Evolutionary conservation across 2,329 filamentous ascomycete genomes (phyloP).

Genomic region (Aspergillus felis): DNA sequence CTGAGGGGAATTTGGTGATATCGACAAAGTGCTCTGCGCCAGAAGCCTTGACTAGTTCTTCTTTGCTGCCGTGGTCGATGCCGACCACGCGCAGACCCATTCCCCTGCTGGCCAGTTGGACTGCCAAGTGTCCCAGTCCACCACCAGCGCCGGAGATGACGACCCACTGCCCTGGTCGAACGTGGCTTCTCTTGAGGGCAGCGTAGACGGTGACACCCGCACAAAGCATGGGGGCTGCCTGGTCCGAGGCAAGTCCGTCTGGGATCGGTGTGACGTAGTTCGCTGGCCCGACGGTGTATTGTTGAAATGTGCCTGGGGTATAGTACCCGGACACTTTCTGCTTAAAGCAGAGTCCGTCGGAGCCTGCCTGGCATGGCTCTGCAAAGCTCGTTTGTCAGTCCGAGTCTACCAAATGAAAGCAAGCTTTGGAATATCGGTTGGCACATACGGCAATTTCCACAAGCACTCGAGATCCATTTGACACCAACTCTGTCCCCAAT

Average conservation of each 20-base stretch:
- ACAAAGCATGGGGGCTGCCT: conserved; percentile 64
- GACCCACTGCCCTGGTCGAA: conserved; percentile 58
- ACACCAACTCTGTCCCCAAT: conserved; percentile 67
- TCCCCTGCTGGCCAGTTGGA: conserved; percentile 57
- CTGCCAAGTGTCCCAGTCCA: conserved; percentile 61
- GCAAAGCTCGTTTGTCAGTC: conserved; percentile 1
- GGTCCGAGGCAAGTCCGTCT: conserved; percentile 54
- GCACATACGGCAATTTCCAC: conserved; percentile 48
- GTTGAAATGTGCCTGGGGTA: conserved; percentile 68
- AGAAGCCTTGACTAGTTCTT: conserved; percentile 53
- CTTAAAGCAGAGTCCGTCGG: conserved; percentile 54
- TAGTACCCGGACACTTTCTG: conserved; percentile 63
- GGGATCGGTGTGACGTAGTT: conserved; percentile 69
- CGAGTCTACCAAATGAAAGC: neutral
- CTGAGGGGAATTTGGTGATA: conserved; percentile 48
- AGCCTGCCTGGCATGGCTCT: conserved; percentile 51
- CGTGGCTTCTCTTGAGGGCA: conserved; percentile 59
- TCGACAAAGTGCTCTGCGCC: conserved; percentile 66
- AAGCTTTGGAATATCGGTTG: neutral
- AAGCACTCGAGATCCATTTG: conserved; percentile 62
- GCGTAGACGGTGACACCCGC: conserved; percentile 66
- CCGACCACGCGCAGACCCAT: conserved; percentile 64
- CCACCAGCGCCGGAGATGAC: conserved; percentile 59
- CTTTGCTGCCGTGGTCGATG: conserved; percentile 62
- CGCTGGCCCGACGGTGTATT: conserved; percentile 61